Evolutionary conservation across 768 basidiomycete species (phyloP), one percentile per base, ranked within the genome.

Genomic region (Pulveroboletus sp.): DNA sequence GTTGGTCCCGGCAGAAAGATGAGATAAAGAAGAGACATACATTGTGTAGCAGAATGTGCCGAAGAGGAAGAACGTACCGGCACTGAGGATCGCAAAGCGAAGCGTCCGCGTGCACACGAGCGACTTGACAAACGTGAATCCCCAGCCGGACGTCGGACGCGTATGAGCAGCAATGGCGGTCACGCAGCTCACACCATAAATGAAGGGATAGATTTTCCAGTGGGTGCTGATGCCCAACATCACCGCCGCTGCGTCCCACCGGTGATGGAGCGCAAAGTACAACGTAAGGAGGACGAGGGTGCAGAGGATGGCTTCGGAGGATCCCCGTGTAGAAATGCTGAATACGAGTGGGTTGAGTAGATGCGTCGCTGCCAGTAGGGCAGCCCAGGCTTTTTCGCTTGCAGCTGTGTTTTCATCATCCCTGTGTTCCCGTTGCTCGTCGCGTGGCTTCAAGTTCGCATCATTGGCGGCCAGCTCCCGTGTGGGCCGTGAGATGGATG

Each of bases 121-220:
- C 12, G 64, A 68, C 56, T 51, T 59, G 42, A 76, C n/a, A 52
- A 68, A 74, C 10, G 42, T 4, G 35, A 57, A 19, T 37, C 54
- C 52, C 57, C 63, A 53, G 23, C 51, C 52, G 16, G 52, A 29
- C 14, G 52, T 37, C n/a, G 51, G 53, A 1, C 43, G 62, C 43
- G 54, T 56, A n/a, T 59, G 53, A 9, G 41, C 59, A 16, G 67
- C 58, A 19, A 67, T 63, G 17, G 51, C 58, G 10, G 58, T 37
- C 47, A 93, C 69, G 51, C 90, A 84, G 32, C 82, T 79, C n/a
- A 86, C 77, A 0, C 87, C 90, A 64, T 97, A 97, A 47, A 99
- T 81, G 55, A 94, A 74, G 0, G 97, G 97, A 62, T 97, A 98
- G 47, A 99, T 90, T 70, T 99, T 99, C 90, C 93, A 95, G 59